Evolutionary conservation across 371 early-diverging fungal genomes (phyloP), one percentile per base, ranked within the genome.

Genomic region (Actinomucor elegans): DNA sequence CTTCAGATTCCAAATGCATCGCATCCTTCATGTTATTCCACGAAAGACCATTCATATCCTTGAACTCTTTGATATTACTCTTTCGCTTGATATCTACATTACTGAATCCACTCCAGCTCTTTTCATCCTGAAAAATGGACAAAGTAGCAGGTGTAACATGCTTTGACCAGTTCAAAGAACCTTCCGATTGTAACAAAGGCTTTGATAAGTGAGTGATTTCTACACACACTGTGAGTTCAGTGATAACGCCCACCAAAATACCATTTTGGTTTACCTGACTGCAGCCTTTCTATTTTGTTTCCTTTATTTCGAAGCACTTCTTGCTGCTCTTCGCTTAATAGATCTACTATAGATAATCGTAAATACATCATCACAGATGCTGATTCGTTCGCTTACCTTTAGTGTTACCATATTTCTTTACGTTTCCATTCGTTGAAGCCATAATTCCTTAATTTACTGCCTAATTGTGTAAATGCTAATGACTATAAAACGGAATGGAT

Each of bases 291-390:
- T 31, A 77, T 77, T 50, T 71, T 67, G 6, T 52, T 59, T 34
- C 53, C 65, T 51, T 73, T 77, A 43, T 61, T 59, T 48, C 58
- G 53, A 17, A 77, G 47, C 36, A 64, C 62, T 21, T 43, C 49
- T 44, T 77, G 74, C 21, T 77, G 77, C 38, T 77, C 74, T 52
- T 73, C 77, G 14, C 67, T 64, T 34, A 73, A 66, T 40, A 56
- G 59, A 23, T 73, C 77, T 66, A 60, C 47, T 21, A 20, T 29
- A 15, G n/a, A 24, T 5, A 14, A n/a, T 34, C 38, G 17, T 44
- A 15, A 17, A 9, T 44, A 31, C 8, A 28, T 14, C n/a, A 41
- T 41, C 41, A 41, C 10, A 12, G 11, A n/a, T 41, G n/a, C n/a
- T 26, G 3, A 6, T 4, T 11, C 9, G n/a, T 31, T 31, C 38